phyloP scores from a whole-genome alignment of 1,284 basidiomycete species.

The Fomitopsis palustris region DNA sequence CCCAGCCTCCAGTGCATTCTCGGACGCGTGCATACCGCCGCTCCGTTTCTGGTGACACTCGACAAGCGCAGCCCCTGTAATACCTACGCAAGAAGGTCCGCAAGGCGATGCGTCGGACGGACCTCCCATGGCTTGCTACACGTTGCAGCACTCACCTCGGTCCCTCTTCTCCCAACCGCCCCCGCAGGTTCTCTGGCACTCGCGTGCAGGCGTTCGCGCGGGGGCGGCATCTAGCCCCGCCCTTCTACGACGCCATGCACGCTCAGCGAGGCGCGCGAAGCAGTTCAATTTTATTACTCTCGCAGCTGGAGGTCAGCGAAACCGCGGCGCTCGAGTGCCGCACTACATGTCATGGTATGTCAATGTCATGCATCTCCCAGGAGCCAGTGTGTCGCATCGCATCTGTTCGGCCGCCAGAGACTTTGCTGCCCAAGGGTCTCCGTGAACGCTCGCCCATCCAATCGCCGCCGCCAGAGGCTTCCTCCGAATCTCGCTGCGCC shows the following conservation, averaged over 20 bases:
- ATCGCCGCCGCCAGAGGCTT: not conserved
- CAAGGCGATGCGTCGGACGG: not conserved
- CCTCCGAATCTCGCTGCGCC: not conserved
- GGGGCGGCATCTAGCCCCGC: not conserved
- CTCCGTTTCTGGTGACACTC: not conserved
- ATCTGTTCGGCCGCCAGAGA: no score
- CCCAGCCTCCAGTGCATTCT: no score
- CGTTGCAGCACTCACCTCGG: not conserved
- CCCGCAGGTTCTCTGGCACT: not conserved
- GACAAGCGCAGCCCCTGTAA: not conserved
- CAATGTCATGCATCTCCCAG: no score
- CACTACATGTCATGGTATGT: not conserved
- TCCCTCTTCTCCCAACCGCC: not conserved
- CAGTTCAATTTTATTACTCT: not conserved
- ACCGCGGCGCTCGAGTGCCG: not conserved
- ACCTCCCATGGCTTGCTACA: not conserved
- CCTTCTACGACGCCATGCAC: not conserved
- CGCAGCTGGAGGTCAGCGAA: not conserved
- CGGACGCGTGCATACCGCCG: not conserved
- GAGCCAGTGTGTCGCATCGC: no score
- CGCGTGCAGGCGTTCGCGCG: not conserved
- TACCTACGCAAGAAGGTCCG: not conserved
- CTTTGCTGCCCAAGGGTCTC: not conserved
- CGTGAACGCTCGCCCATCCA: not conserved
- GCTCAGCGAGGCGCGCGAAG: not conserved